These are phyloP conservation scores for Dacryopinax primogenitus DNA, from an alignment of 768 basidiomycete species.

Conservation along the genomic window DNA sequence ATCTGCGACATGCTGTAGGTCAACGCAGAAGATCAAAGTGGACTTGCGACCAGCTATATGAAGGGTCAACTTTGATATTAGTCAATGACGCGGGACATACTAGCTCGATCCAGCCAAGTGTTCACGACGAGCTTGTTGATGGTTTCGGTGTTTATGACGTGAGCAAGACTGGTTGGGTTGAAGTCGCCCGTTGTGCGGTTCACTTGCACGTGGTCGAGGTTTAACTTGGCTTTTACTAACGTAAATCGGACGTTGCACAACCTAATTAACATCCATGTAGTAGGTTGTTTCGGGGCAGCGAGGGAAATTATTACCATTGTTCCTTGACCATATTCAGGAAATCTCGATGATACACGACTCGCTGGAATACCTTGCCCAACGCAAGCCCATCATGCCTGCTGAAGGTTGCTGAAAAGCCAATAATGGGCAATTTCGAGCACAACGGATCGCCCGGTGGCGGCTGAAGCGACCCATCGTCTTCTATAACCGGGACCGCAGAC, in stretches of 20 bases:
- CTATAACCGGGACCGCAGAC: conserved; percentile 35
- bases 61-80: no score
- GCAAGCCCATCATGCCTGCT: conserved; percentile 82
- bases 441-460: conserved; percentile 25
- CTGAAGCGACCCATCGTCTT: conserved; percentile 17
- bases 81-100: conserved; percentile 32
- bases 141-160: conserved; percentile 65
- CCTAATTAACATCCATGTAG: conserved; percentile 32
- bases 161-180: conserved; percentile 59
- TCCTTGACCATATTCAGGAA: conserved; percentile 89
- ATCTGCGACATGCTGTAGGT: conserved; percentile 62
- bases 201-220: conserved; percentile 54
- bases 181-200: conserved; percentile 69
- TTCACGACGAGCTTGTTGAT: conserved; percentile 68
- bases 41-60: conserved; percentile 54
- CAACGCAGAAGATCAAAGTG: conserved; percentile 85
- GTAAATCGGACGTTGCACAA: conserved; percentile 80
- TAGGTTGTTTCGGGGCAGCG: neutral
- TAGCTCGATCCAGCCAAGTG: conserved; percentile 74
- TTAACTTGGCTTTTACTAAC: conserved; percentile 58
- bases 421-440: conserved; percentile 45
- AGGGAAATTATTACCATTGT: conserved; percentile 44
- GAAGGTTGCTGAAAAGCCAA: conserved; percentile 95
- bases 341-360: conserved; percentile 84
- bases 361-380: conserved; percentile 75